A percentile compares a stretch with the other conserved stretches of the same genome.
These are phyloP conservation scores for Coniochaeta hoffmannii DNA, from an alignment of 2,329 filamentous ascomycete species.

Conservation along the genomic window DNA sequence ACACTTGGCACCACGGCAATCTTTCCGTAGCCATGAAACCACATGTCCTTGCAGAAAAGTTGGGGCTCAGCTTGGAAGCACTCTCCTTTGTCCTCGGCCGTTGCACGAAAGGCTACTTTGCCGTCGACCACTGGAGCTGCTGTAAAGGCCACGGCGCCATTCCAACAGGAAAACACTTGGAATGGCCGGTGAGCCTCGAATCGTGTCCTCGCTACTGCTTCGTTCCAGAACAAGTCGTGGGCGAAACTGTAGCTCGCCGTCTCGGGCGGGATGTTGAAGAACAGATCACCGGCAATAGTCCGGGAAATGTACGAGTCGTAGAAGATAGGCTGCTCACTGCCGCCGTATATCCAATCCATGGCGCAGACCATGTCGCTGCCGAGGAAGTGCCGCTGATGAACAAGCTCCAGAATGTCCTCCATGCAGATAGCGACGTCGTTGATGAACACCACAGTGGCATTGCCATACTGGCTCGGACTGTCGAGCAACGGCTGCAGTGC, in stretches of 20 bases:
- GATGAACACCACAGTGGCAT: constrained; percentile 3
- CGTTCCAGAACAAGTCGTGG: constrained; percentile 1
- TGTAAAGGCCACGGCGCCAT: constrained; percentile 8
- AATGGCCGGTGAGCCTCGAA: constrained; percentile 4
- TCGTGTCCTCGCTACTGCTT: neutral
- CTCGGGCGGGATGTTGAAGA: constrained; percentile 9
- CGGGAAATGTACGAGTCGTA: constrained; percentile 8
- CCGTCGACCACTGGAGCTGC: constrained; percentile 4
- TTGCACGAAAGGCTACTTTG: constrained; percentile 2
- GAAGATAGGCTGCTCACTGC: constrained; percentile 3
- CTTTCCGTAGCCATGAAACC: constrained; percentile 34
- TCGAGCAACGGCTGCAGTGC: neutral
- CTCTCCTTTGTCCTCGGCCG: constrained; percentile 21
- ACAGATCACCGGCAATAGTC: constrained; percentile 7
- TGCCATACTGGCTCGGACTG: neutral
- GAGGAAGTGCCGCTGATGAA: neutral
- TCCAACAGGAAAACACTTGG: constrained; percentile 12
- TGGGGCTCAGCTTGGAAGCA: constrained; percentile 43
- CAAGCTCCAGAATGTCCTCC: constrained; percentile 1
- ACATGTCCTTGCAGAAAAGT: constrained; percentile 46
- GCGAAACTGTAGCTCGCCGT: constrained; percentile 2
- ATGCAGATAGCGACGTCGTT: constrained; percentile 1
- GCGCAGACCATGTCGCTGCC: constrained; percentile 9
- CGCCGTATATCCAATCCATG: constrained; percentile 8
- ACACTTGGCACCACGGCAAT: constrained; percentile 45